Evolutionary conservation across 306 rosid species (phyloP), one percentile per base, ranked within the genome.

Genomic region (Fragaria iinumae): DNA sequence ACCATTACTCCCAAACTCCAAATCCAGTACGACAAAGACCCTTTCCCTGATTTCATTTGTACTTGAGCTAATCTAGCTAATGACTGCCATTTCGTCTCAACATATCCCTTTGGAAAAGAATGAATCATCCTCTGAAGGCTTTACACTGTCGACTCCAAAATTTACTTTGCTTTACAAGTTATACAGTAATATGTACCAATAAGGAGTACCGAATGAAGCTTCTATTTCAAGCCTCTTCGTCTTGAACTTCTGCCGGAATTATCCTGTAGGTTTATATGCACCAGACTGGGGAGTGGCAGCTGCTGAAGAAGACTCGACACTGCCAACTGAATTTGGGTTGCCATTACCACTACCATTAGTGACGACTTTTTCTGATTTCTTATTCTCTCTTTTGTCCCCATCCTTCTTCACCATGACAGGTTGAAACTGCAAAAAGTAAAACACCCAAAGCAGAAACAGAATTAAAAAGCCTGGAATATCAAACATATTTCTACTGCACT

Each of bases 321-420:
- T 77, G 48, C 86, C 84, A 72, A 90, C 85, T 20, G 90, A 80
- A 83, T 88, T 89, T 8, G 89, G 47, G 71, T 85, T 87, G 64
- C 81, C 55, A 45, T 87, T 77, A 27, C 77, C 83, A 72, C 70
- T 75, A 21, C 67, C 85, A 36, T 86, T 81, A 57, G 87, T 73
- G 59, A 81, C 82, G 50, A 63, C 79, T 74, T 88, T 85, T 47
- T 84, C 88, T 5, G 87, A 86, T 39, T 86, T 86, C 77, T 76
- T 84, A 32, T 78, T 82, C 39, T 81, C 87, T 20, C 27, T 62
- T 71, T 81, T 80, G 8, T 90, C 89, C 69, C 84, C 74, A 72
- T 90, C 92, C 82, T 92, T 90, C 82, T 95, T 89, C 53, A 89
- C 90, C 74, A 89, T 82, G 87, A 92, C 92, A 2, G 97, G 99